A percentile compares a stretch with the other conserved stretches of the same genome.
phyloP scores from a whole-genome alignment of 768 basidiomycete species.

The Daedalea quercina region DNA sequence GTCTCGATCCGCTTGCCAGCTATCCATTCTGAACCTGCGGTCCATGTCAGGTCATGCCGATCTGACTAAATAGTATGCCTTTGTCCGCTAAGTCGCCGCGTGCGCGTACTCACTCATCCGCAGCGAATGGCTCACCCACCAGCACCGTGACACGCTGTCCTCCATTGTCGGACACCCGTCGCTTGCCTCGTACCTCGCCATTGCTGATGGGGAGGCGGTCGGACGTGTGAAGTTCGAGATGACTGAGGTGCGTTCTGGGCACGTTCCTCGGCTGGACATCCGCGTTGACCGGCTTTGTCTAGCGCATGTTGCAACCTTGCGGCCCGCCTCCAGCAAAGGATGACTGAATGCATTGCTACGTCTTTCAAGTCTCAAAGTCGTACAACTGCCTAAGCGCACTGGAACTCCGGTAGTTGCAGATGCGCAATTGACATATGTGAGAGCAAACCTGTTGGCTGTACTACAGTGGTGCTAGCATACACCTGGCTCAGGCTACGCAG shows the following conservation, averaged over 20 bases:
- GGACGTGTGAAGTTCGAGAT: conserved; percentile 90
- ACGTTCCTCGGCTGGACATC: not conserved
- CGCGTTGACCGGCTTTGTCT: conserved; percentile 7
- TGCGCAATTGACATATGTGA: no score
- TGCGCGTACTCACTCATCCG: conserved; percentile 10
- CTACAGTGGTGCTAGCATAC: no score
- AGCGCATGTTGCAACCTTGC: conserved; percentile 95
- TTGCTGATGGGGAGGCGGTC: conserved; percentile 92
- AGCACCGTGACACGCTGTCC: conserved; percentile 91
- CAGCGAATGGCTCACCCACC: conserved; percentile 97
- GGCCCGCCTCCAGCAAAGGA: conserved; percentile 89
- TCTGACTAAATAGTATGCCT: conserved; percentile 85
- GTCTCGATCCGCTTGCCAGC: not conserved
- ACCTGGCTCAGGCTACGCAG: no score
- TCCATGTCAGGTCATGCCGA: conserved; percentile 78
- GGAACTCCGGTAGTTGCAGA: no score
- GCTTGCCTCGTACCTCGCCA: conserved; percentile 77
- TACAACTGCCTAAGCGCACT: no score
- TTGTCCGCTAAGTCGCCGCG: not conserved
- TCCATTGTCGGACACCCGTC: conserved; percentile 91
- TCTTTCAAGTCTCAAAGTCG: no score
- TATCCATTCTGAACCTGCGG: not conserved
- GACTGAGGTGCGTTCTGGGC: conserved; percentile 64
- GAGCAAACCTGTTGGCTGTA: no score
- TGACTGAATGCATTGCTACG: conserved; percentile 44